Evolutionary conservation across 768 basidiomycete genomes (phyloP), one percentile per base, ranked within the genome.

Genomic region (Scleroderma bovista): DNA sequence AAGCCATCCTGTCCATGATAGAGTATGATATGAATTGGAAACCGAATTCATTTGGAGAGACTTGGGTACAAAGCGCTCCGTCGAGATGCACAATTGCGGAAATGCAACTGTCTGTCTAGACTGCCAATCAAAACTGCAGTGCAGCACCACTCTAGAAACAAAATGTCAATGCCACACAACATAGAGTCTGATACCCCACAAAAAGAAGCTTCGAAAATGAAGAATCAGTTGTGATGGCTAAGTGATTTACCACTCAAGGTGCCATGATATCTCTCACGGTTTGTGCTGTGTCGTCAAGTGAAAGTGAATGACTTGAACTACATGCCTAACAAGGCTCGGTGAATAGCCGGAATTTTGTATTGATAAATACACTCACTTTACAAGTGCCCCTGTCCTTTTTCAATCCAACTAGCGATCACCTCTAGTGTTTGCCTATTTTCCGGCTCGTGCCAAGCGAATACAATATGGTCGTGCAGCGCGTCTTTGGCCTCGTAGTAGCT

Each of bases 371-470:
- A 6, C 31, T 31, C 44, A 45, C 44, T 17, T 22, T 13, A n/a
- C 6, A n/a, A 20, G 29, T 32, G 15, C 17, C 17, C n/a, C 44
- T 29, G 31, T 12, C 44, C 44, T n/a, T 22, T n/a, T 6, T 62
- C 56, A 17, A 64, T 41, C 81, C 82, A 84, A 29, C 69, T 61
- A 10, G 74, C 76, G 36, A 84, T 77, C 20, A 60, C 73, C 52
- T 66, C 66, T 24, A 79, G 59, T 1, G 78, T 75, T 46, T 75
- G 60, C 3, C 68, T 72, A 39, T 77, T 68, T 63, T 83, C 80
- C 1, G 81, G 80, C 49, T 84, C 80, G 54, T 76, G 72, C 73
- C 72, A 78, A 3, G 61, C 40, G 42, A 83, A 76, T 32, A 72
- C 59, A 12, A 83, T 36, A 51, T 75, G 78, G 53, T 81, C 80